Evolutionary conservation across 1,284 basidiomycete genomes (phyloP).

Genomic region (Kwoniella shivajii): DNA sequence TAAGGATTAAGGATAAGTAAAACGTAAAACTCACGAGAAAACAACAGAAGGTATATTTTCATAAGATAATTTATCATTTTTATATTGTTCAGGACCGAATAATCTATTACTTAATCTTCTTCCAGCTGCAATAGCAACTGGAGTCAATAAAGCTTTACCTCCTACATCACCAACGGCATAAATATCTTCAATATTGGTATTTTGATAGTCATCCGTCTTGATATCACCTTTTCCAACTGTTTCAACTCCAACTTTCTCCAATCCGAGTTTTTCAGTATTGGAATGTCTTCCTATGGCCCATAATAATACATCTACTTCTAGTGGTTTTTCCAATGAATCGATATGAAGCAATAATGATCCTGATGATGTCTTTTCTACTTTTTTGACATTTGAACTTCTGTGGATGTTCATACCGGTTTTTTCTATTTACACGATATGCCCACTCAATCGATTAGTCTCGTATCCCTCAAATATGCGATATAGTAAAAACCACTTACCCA

Average conservation of each 20-base stretch:
- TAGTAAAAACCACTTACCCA: conserved; percentile 59
- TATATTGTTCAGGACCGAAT: conserved; percentile 82
- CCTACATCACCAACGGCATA: conserved; percentile 88
- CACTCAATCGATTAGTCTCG: too few species aligned
- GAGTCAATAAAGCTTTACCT: conserved; percentile 89
- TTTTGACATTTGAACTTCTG: conserved; percentile 72
- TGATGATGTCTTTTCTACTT: conserved; percentile 71
- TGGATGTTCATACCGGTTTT: conserved; percentile 88
- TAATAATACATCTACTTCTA: conserved; percentile 84
- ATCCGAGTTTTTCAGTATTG: conserved; percentile 74
- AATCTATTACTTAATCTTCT: conserved; percentile 84
- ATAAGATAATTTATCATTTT: conserved; percentile 85
- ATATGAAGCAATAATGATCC: conserved; percentile 68
- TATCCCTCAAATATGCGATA: too few species aligned
- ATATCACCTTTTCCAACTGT: conserved; percentile 77
- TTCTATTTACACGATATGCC: too few species aligned
- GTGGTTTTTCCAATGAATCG: conserved; percentile 65
- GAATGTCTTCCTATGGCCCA: conserved; percentile 95
- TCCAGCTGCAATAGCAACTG: conserved; percentile 98
- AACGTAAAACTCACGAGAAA: conserved; percentile 70
- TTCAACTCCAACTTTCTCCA: conserved; percentile 77
- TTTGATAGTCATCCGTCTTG: conserved; percentile 88
- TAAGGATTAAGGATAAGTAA: not conserved
- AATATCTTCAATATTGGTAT: conserved; percentile 71
- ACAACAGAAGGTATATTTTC: conserved; percentile 91